Percentiles rank a stretch among this genome's conserved stretches.
Evolutionary conservation across 2,329 filamentous ascomycete genomes (phyloP).

Genomic region (Hymenoscyphus repandus): DNA sequence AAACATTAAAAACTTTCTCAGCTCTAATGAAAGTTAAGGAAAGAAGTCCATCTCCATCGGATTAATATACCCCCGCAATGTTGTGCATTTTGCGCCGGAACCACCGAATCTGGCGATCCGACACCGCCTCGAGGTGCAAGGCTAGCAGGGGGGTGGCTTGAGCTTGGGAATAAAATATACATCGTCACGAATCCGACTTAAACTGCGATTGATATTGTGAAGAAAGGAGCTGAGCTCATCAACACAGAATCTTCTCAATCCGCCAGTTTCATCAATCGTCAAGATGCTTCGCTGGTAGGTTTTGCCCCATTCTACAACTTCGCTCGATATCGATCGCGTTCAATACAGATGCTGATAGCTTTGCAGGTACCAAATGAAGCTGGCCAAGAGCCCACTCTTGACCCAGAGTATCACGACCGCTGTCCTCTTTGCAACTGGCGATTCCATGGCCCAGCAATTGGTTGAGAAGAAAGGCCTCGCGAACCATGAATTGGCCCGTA

Average conservation of each 20-base stretch:
- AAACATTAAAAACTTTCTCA: no score
- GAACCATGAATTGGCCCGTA: constrained; percentile 69
- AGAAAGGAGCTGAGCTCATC: not conserved
- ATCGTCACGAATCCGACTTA: not conserved
- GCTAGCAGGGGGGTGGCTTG: not conserved
- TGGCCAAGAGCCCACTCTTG: constrained; percentile 76
- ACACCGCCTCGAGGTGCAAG: not conserved
- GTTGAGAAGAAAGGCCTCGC: constrained; percentile 76
- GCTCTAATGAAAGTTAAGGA: no score
- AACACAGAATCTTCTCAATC: not conserved
- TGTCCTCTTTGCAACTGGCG: constrained; percentile 87
- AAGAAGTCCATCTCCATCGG: not conserved
- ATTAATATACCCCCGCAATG: not conserved
- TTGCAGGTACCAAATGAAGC: constrained; percentile 76
- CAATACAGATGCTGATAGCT: constrained; percentile 8
- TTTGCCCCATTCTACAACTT: not conserved
- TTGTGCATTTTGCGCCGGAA: not conserved
- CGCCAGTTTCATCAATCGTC: constrained; percentile 5
- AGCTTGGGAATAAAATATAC: not conserved
- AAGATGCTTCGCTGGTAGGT: constrained; percentile 31
- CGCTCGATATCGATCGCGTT: not conserved
- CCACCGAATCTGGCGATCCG: not conserved
- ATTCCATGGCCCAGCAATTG: constrained; percentile 83
- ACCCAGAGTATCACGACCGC: constrained; percentile 89
- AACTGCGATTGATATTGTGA: not conserved